Conservation (phyloP, 129 eudicot species). For the Tanacetum coccineum region DNA sequence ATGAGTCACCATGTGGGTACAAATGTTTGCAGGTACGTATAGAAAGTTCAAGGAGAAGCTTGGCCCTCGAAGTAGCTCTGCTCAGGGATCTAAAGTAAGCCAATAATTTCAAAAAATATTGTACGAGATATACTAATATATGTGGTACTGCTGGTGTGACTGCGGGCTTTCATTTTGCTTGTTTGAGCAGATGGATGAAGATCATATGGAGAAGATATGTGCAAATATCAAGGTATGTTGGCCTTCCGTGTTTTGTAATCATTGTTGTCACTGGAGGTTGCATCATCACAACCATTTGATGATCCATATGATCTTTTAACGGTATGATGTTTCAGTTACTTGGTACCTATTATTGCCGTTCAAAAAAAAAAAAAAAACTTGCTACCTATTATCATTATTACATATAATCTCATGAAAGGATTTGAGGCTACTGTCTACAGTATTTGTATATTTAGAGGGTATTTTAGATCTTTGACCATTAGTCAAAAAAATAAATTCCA, state of each 20-base stretch:
- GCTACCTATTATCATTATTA: not conserved
- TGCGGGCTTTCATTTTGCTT: not conserved
- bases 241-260: constrained; percentile 8
- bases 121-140: not conserved
- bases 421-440: not conserved
- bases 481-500: not conserved
- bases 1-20: not conserved
- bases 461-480: not conserved
- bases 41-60: constrained; percentile 82
- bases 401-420: constrained; percentile 2
- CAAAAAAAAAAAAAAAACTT: too few relatives aligned
- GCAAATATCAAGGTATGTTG: constrained; percentile 70
- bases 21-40: constrained; percentile 62
- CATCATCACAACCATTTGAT: too few relatives aligned
- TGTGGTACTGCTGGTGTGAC: constrained; percentile 22
- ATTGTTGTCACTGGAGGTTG: not conserved
- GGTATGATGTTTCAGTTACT: not conserved
- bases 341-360: not conserved
- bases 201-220: constrained; percentile 72
- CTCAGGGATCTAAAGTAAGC: constrained; percentile 57
- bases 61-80: constrained; percentile 49
- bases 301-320: not conserved
- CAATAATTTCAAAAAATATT: constrained; percentile 5
- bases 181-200: constrained; percentile 53
- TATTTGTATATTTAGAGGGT: not conserved